A percentile compares a stretch with the other conserved stretches of the same genome.
These are phyloP conservation scores for Anisodus acutangulus DNA, from an alignment of 257 asterid genomes.

Conservation along the genomic window DNA sequence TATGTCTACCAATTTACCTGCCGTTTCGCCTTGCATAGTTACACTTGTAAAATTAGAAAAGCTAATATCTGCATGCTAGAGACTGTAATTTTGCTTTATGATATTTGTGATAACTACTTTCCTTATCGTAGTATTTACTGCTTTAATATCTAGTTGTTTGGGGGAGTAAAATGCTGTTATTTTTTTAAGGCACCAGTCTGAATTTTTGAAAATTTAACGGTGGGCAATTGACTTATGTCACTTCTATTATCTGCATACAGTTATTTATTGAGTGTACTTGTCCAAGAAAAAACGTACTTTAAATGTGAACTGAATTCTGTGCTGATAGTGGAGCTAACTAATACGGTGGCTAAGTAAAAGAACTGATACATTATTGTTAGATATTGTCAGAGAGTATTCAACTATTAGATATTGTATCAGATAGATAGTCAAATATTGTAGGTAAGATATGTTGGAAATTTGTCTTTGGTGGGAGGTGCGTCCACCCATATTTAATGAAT, in stretches of 20 bases:
- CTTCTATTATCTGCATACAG: not conserved
- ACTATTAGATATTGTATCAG: too few relatives aligned
- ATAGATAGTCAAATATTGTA: too few relatives aligned
- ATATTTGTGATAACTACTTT: not conserved
- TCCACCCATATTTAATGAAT: too few relatives aligned
- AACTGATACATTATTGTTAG: not conserved
- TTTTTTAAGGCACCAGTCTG: not conserved
- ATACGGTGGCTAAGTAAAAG: not conserved
- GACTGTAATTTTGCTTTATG: not conserved
- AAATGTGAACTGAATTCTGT: not conserved
- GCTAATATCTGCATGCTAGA: not conserved
- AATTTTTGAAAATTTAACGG: not conserved
- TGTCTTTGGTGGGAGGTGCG: too few relatives aligned
- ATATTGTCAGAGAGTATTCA: too few relatives aligned
- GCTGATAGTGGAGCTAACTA: constrained; percentile 1
- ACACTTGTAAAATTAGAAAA: not conserved
- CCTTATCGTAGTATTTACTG: not conserved
- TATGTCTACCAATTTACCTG: not conserved
- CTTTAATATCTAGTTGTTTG: not conserved
- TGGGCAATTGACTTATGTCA: not conserved
- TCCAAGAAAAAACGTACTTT: not conserved
- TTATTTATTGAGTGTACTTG: not conserved
- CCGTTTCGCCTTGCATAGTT: not conserved
- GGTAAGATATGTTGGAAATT: too few relatives aligned
- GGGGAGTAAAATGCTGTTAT: not conserved